phyloP scores from a whole-genome alignment of 495 filamentous ascomycete species.

The Aspergillus bertholletiae region DNA sequence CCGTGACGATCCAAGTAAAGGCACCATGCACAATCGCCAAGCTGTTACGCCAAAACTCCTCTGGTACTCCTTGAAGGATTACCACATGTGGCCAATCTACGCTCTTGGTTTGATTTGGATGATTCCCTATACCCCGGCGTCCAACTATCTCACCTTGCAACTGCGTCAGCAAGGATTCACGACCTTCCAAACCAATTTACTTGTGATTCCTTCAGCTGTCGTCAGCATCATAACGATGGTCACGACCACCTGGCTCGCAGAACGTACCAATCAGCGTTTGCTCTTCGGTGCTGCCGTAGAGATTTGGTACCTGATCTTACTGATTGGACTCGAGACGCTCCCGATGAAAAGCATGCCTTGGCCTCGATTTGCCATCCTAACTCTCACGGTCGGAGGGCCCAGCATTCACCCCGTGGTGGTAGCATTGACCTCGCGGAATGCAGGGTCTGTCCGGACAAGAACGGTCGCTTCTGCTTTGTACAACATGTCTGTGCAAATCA shows the following conservation, averaged over 20 bases:
- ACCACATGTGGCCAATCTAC: slow-evolving; percentile 42
- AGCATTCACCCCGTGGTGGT: slow-evolving; percentile 45
- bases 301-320: slow-evolving; percentile 44
- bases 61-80: slow-evolving; percentile 27
- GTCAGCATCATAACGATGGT: slow-evolving; percentile 46
- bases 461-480: slow-evolving; percentile 42
- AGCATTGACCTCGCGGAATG: slow-evolving; percentile 41
- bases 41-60: slow-evolving; percentile 27
- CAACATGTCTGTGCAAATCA: slow-evolving; percentile 41
- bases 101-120: slow-evolving; percentile 46
- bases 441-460: slow-evolving; percentile 37
- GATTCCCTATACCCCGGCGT: slow-evolving; percentile 41
- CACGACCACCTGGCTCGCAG: slow-evolving; percentile 34
- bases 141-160: slow-evolving; percentile 38
- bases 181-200: slow-evolving; percentile 46
- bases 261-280: slow-evolving; percentile 42
- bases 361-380: slow-evolving; percentile 36
- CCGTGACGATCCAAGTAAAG: slow-evolving; percentile 54
- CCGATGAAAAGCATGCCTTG: slow-evolving; percentile 34
- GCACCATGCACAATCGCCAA: slow-evolving; percentile 31
- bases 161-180: slow-evolving; percentile 38
- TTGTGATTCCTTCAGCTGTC: slow-evolving; percentile 39
- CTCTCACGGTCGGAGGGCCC: slow-evolving; percentile 40
- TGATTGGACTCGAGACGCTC: slow-evolving; percentile 34
- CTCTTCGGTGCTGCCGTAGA: slow-evolving; percentile 41